Evolutionary conservation across 2,329 filamentous ascomycete species (phyloP), one percentile per base, ranked within the genome.

Genomic region (Neofusicoccum sp.): DNA sequence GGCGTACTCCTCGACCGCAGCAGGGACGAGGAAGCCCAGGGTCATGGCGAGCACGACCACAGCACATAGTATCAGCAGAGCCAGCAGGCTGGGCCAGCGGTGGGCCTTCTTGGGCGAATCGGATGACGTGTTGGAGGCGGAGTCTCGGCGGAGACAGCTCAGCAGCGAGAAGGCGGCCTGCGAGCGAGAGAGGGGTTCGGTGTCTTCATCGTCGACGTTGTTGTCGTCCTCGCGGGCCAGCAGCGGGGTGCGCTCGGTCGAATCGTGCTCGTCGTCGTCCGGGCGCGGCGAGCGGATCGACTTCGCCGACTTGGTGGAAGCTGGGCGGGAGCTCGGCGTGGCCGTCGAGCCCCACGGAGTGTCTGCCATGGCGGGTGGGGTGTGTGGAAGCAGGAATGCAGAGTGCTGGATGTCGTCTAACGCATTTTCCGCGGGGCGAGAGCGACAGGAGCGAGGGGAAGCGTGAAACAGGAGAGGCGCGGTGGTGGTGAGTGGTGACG

Each of bases 1-100:
- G 51, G 89, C 90, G 75, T 99, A 99, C 71, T 91, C 84, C 75
- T 96, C 86, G 9, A 96, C 85, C 6, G 88, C 85, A 14, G 89
- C 86, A 1, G 93, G 93, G 0, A 89, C 85, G 58, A 96, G 84
- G 76, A 96, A 96, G 14, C 87, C 91, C 60, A 93, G 78, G 14
- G 89, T 76, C 62, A 97, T 86, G 66, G 96, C 91, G 30, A 82
- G 72, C 24, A 93, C 68, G 5, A 88, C 80, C 6, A 87, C 69
- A 1, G 84, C 66, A 51, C 83, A 89, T 7, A 98, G 77, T 2
- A 89, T 61, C 1, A 82, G 66, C 63, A 96, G 84, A 31, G 93
- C 89, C 38, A 96, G 80, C 33, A 91, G 79, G 38, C 89, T 93
- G 7, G 91, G 88, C 91, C 91, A 96, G 77, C 87, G 80, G 65